Base-by-base conservation (phyloP, 208 protist genomes). In the Acanthamoeba culbertsoni region DNA sequence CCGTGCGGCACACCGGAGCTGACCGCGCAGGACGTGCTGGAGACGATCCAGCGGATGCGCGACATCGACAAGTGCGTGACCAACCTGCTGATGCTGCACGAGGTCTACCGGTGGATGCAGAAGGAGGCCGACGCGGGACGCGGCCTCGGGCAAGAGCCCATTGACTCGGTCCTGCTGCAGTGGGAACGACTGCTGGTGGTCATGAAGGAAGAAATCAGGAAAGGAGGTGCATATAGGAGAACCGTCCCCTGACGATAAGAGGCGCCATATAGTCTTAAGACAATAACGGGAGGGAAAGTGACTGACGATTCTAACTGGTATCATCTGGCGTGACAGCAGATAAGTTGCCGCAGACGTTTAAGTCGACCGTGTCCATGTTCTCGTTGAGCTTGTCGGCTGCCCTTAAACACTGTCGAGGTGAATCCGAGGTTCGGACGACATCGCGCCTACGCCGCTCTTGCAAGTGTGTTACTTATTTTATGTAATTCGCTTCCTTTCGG, bases 21-120 rank as follows among this genome's bases (percentile, higher is more conserved):
- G 43, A 45, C 42, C 42, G 1, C 71, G 6, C 26, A 82, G 23
- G 20, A 48, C 4, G 42, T 82, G 35, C 42, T 46, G 35, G 43
- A 82, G n/a, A 31, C 71, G 20, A 43, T 82, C 10, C 42, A 82
- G 42, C 71, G 71, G 26, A 18, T 31, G 40, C 71, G 42, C 35
- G 28, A 82, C 43, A 82, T 82, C 71, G 71, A 82, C 71, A 82
- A 82, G 42, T 82, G 71, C 71, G 3, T 82, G 12, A 53, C 40
- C 71, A 82, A 82, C 43, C 12, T 82, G 42, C 43, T 82, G n/a
- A 82, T 82, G 71, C 71, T 82, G 7, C 6, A 35, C 42, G 12
- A 53, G 71, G 7, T 82, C 37, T 43, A 82, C 71, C 71, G 71
- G 6, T 82, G 71, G 71, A 51, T 82, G 37, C 1, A 14, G 6